Evolutionary conservation across 2,329 filamentous ascomycete genomes (phyloP), one percentile per base, ranked within the genome.

Genomic region (Pseudogymnoascus sp.): DNA sequence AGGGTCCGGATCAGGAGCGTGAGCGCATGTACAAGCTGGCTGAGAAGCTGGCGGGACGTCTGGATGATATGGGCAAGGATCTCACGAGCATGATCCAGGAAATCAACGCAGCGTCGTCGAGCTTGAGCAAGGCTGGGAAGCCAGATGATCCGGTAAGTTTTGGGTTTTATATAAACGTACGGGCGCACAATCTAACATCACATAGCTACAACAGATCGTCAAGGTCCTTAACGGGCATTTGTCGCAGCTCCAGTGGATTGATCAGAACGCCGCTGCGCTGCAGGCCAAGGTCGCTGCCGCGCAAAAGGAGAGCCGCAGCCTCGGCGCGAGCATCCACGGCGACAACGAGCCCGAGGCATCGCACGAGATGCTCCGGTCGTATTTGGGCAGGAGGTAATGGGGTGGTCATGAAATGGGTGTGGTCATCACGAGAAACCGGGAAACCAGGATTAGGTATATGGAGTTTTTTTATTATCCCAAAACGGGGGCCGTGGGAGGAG

Each of bases 81-180:
- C 80, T 99, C 65, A 86, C 85, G 57, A 93, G 91, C 76, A 97
- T 99, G 92, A 96, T 99, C 68, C 92, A 96, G 72, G 94, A 97
- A 75, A 96, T 99, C 72, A 99, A 99, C 73, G 85, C 87, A 68
- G 93, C 95, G 64, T 94, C 90, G n/a, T 84, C 89, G 61, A 91
- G 87, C 24, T 78, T 99, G 66, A 93, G 86, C 81, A 96, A 95
- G 81, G 91, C 89, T 63, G 88, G 83, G 75, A 95, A 95, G 75
- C 84, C 90, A 29, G 90, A 94, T 73, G 90, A 94, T 75, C 90
- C 90, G 67, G 90, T 94, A 82, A 76, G 86, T 82, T 69, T 72
- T 11, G 26, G 40, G 26, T 15, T 58, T 50, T 50, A 40, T 36
- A 57, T 36, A 67, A 70, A 61, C 60, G 65, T 60, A 61, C 61